A percentile compares a stretch with the other conserved stretches of the same genome.
These are phyloP conservation scores for Osmanthus fragrans DNA, from an alignment of 257 asterid genomes.

Conservation along the genomic window DNA sequence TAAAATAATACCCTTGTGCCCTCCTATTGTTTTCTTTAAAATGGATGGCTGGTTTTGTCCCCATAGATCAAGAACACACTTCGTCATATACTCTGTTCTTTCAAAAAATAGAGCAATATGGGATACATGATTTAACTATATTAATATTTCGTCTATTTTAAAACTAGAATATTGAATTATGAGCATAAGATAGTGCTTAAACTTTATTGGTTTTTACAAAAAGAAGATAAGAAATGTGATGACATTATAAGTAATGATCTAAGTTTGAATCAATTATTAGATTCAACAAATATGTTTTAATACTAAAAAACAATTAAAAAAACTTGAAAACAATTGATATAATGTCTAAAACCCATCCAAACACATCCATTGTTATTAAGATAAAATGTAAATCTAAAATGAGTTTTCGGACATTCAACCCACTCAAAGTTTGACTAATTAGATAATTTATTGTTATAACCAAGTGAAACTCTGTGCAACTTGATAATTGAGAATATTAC, in stretches of 20 bases:
- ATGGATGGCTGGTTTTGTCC: background rate
- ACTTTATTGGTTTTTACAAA: background rate
- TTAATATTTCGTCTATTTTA: too few relatives aligned
- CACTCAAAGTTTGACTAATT: background rate
- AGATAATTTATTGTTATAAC: background rate
- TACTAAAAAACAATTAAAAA: background rate
- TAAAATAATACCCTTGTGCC: background rate
- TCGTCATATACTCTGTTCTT: too few relatives aligned
- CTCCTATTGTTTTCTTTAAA: background rate
- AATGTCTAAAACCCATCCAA: background rate
- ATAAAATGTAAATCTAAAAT: background rate
- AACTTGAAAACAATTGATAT: background rate
- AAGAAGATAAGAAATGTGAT: too few relatives aligned
- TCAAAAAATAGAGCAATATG: too few relatives aligned
- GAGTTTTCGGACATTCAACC: background rate
- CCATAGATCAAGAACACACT: too few relatives aligned
- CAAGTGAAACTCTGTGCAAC: background rate
- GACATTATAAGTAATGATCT: too few relatives aligned
- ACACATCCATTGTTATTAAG: background rate
- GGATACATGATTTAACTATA: background rate
- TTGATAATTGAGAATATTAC: background rate
- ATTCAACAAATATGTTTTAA: background rate
- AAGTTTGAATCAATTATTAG: background rate
- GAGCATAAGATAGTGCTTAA: background rate
- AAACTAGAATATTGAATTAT: background rate